Percentiles rank a stretch among this genome's conserved stretches.
These are phyloP conservation scores for Cryptococcus neoformans DNA, from an alignment of 1,284 basidiomycete genomes.

Conservation along the genomic window DNA sequence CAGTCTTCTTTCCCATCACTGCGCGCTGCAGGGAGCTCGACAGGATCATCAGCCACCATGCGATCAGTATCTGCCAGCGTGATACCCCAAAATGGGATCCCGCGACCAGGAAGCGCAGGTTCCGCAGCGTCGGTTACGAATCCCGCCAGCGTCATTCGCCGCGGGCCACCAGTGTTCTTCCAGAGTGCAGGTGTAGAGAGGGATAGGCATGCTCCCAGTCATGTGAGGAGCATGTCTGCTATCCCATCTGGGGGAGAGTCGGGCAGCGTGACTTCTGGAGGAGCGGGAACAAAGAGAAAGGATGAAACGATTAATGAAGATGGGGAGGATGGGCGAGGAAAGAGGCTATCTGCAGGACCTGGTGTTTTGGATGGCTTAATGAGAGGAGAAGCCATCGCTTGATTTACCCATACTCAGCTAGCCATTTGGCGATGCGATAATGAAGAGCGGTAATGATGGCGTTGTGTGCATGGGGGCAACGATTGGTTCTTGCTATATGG, in stretches of 20 bases:
- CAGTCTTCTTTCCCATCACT: constrained; percentile 22
- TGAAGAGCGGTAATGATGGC: too few relatives aligned
- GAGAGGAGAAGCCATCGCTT: constrained; percentile 3
- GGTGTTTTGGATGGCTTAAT: constrained; percentile 11
- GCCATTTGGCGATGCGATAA: too few relatives aligned
- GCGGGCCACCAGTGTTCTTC: constrained; percentile 40
- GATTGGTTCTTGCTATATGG: too few relatives aligned
- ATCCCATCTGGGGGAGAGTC: background rate
- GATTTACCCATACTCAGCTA: background rate
- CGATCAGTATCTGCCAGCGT: background rate
- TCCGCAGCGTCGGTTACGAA: constrained; percentile 16
- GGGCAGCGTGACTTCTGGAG: background rate
- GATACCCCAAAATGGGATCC: background rate
- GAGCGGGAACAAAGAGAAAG: constrained; percentile 23
- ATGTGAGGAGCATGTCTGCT: constrained; percentile 5
- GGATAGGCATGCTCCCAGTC: constrained; percentile 2
- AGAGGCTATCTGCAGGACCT: constrained; percentile 35
- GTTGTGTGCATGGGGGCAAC: too few relatives aligned
- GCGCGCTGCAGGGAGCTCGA: constrained; percentile 18
- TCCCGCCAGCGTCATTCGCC: constrained; percentile 25
- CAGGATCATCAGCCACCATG: constrained; percentile 11
- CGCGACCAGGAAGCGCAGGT: background rate
- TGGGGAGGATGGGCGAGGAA: constrained; percentile 16
- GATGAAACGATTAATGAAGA: constrained; percentile 17
- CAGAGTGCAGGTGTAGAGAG: constrained; percentile 17